Evolutionary conservation across 1,284 basidiomycete genomes (phyloP), one percentile per base, ranked within the genome.

Genomic region (Sporisorium scitamineum): DNA sequence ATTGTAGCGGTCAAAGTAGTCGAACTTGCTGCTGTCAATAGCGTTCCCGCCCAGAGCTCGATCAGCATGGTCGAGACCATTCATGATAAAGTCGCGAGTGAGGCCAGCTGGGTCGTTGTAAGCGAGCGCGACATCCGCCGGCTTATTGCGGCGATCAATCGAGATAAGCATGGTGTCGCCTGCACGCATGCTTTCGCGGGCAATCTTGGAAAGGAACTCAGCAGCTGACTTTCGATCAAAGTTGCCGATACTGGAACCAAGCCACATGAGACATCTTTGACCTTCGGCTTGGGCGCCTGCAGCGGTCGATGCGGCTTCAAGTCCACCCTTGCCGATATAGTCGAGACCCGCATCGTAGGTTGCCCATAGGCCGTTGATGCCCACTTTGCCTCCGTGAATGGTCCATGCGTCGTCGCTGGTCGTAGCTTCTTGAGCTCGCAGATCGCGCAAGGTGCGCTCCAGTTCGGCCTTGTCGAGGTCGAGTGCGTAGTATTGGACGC

Each of bases 171-270:
- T 85, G 9, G 88, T 89, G 77, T 90, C 89, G 5, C 88, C 88
- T 5, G 92, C 87, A 11, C 92, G 90, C 48, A 99, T 88, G 13
- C 76, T 76, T 31, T 70, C 59, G 7, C 71, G 53, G 5, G 94
- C 93, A 24, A 97, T 88, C 1, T 90, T 90, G 14, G 89, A 89
- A 58, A 99, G 89, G 87, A 99, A 97, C 0, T 89, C 87, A 1
- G 89, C 89, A 8, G 92, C 93, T 22, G 75, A 57, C 18, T 88
- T 87, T 26, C 94, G 90, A n/a, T 88, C 85, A 85, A 98, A 97
- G 87, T 98, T 98, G 14, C 96, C 96, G 14, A 98, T 87, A 0
- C 94, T 94, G 0, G 93, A 96, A 0, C 96, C 96, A n/a, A 98
- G 88, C 88, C 97, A 98, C 66, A 97, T 87, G 61, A 97, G 61